phyloP scores from a whole-genome alignment of 768 basidiomycete species.

The Boletus subcaerulescens region DNA sequence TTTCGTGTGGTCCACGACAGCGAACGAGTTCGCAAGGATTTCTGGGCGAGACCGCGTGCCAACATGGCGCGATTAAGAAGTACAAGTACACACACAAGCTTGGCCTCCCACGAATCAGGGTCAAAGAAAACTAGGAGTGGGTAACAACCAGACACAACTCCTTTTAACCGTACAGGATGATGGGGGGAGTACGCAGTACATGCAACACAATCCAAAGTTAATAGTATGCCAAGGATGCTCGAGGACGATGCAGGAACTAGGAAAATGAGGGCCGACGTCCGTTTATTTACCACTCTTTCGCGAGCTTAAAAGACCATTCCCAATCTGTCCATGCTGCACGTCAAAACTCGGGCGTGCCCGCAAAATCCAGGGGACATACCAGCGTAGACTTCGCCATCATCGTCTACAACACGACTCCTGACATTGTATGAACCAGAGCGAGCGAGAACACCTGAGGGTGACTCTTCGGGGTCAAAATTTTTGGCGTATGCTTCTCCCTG shows the following conservation, averaged over 20 bases:
- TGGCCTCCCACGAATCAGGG: background rate
- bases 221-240: constrained; percentile 30
- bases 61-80: constrained; percentile 10
- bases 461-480: constrained; percentile 71
- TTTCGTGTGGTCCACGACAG: background rate
- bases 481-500: constrained; percentile 64
- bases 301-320: constrained; percentile 85
- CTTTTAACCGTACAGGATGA: constrained; percentile 20
- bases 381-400: constrained; percentile 78
- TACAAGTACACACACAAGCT: background rate
- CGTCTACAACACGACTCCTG: constrained; percentile 80
- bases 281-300: constrained; percentile 77
- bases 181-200: constrained; percentile 31
- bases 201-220: constrained; percentile 20
- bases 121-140: background rate
- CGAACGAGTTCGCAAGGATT: background rate
- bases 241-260: constrained; percentile 23
- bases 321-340: constrained; percentile 21
- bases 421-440: constrained; percentile 79
- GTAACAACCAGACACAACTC: constrained; percentile 9
- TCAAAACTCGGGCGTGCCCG: constrained; percentile 7
- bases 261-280: background rate
- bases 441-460: constrained; percentile 79
- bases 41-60: background rate
- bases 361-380: constrained; percentile 45